phyloP scores from a whole-genome alignment of 1,139 yeast genomes.

The Saccharomyces pastorianus region DNA sequence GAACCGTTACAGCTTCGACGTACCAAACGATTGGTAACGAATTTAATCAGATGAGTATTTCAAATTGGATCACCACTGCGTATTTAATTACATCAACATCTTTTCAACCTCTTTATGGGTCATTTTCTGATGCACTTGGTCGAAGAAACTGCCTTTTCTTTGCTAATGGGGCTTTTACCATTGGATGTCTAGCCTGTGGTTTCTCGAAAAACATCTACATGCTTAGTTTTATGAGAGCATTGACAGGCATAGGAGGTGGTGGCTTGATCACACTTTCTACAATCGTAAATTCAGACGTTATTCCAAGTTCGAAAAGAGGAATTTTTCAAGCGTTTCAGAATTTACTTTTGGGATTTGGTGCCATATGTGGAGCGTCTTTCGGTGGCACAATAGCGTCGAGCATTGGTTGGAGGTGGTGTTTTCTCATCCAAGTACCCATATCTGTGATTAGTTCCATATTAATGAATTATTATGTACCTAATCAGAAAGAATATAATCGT shows the following conservation, averaged over 20 bases:
- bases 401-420: conserved; percentile 68
- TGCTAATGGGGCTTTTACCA: conserved; percentile 40
- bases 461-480: conserved; percentile 32
- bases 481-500: conserved; percentile 14
- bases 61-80: conserved; percentile 54
- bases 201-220: conserved; percentile 33
- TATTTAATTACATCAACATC: conserved; percentile 50
- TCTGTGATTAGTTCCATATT: conserved; percentile 39
- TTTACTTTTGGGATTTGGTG: conserved; percentile 52
- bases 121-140: conserved; percentile 75
- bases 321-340: conserved; percentile 54
- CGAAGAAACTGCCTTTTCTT: conserved; percentile 45
- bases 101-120: conserved; percentile 70
- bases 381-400: conserved; percentile 62
- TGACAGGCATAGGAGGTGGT: conserved; percentile 58
- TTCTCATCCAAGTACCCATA: conserved; percentile 52
- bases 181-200: conserved; percentile 48
- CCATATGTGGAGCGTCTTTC: conserved; percentile 54
- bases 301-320: conserved; percentile 48
- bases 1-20: conserved; percentile 49
- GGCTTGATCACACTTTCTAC: conserved; percentile 47
- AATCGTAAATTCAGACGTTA: conserved; percentile 45
- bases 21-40: conserved; percentile 51
- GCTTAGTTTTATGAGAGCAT: conserved; percentile 49
- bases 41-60: conserved; percentile 41